These are phyloP conservation scores for Saccharata proteae DNA, from an alignment of 2,329 filamentous ascomycete species.

Conservation along the genomic window DNA sequence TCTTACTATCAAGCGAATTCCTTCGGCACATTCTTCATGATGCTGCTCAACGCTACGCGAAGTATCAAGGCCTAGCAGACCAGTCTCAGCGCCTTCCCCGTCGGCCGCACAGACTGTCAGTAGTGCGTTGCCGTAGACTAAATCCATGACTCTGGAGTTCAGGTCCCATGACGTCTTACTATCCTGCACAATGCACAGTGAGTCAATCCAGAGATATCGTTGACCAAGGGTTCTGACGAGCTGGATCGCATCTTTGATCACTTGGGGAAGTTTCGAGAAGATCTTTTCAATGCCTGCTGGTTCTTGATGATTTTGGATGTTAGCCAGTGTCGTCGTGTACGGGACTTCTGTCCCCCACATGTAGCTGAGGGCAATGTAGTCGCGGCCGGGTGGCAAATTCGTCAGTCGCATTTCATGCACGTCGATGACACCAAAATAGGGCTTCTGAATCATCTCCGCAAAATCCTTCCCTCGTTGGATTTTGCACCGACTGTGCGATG, in stretches of 20 bases:
- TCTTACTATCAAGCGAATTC: background rate
- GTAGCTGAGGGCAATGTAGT: conserved; percentile 6
- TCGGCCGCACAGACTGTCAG: conserved; percentile 25
- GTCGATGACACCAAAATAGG: conserved; percentile 8
- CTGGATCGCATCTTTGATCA: conserved; percentile 1
- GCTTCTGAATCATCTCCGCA: background rate
- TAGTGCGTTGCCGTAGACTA: conserved; percentile 21
- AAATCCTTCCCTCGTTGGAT: background rate
- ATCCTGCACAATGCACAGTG: conserved; percentile 10
- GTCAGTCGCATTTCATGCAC: conserved; percentile 7
- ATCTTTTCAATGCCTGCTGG: conserved; percentile 1
- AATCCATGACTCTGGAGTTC: conserved; percentile 20
- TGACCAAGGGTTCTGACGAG: conserved; percentile 5
- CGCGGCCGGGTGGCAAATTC: conserved; percentile 1
- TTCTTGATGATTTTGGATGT: background rate
- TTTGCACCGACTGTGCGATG: background rate
- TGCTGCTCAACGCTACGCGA: background rate
- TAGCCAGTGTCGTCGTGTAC: background rate
- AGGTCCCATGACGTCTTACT: conserved; percentile 14
- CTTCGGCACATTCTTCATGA: conserved; percentile 1
- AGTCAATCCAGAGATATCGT: conserved; percentile 9
- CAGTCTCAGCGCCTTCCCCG: conserved; percentile 10
- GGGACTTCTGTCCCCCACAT: background rate
- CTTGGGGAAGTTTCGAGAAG: background rate
- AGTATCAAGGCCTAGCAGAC: conserved; percentile 10